A percentile compares a stretch with the other conserved stretches of the same genome.
phyloP scores from a whole-genome alignment of 2,329 filamentous ascomycete species.

The Verticillium zaregamsianum region DNA sequence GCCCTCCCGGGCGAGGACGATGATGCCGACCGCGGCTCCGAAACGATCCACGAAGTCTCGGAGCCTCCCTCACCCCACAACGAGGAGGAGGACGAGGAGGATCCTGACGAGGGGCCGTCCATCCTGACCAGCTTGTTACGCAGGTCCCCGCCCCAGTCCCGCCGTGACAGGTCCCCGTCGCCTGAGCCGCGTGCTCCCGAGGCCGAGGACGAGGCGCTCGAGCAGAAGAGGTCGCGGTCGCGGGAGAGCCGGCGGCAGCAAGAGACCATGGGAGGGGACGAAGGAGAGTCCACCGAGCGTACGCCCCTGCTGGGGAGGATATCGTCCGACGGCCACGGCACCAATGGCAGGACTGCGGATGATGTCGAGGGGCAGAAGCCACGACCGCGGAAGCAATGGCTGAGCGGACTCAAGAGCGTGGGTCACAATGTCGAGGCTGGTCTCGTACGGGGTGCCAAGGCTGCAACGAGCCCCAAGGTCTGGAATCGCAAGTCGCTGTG shows the following conservation, averaged over 20 bases:
- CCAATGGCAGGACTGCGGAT: constrained; percentile 21
- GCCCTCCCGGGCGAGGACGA: constrained; percentile 14
- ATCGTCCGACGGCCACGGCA: constrained; percentile 20
- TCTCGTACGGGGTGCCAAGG: constrained; percentile 21
- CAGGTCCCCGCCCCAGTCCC: constrained; percentile 40
- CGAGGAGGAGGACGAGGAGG: constrained; percentile 17
- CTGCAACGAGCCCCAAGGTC: constrained; percentile 8
- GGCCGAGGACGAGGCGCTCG: background rate
- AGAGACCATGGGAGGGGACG: background rate
- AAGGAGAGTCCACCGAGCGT: constrained; percentile 30
- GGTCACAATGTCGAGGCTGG: constrained; percentile 26
- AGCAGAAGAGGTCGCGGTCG: constrained; percentile 6
- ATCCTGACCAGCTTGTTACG: constrained; percentile 46
- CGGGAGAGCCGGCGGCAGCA: background rate
- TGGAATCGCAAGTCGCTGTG: constrained; percentile 69
- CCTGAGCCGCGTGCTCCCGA: constrained; percentile 12
- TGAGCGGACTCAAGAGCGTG: constrained; percentile 24
- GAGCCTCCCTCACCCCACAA: constrained; percentile 46
- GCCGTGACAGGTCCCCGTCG: constrained; percentile 15
- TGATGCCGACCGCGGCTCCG: constrained; percentile 26
- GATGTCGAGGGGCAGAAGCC: constrained; percentile 51
- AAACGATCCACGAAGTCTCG: constrained; percentile 58
- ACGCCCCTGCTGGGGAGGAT: constrained; percentile 42
- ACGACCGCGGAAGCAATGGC: constrained; percentile 25
- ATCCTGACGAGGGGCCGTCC: constrained; percentile 31